phyloP scores from a whole-genome alignment of 176 grass and related monocot genomes.

The Otatea glauca region DNA sequence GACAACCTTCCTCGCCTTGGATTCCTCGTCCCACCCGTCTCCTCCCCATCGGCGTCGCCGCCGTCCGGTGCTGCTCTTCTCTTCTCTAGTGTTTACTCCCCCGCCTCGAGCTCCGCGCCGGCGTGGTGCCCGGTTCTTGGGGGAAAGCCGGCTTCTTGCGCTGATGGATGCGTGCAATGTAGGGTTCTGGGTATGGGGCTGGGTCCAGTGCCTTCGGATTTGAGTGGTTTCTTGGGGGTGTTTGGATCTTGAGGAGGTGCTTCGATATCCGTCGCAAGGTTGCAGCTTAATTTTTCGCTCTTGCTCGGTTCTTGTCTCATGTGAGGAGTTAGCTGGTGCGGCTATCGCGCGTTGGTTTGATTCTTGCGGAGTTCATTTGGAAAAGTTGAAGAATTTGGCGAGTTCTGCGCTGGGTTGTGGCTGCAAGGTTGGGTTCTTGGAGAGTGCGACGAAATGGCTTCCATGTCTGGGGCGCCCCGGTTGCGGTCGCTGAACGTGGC shows the following conservation, averaged over 20 bases:
- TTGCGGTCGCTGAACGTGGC: constrained; percentile 69
- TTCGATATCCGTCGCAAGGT: not conserved
- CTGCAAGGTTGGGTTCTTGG: constrained; percentile 19
- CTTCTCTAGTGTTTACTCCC: not conserved
- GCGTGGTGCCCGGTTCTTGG: not conserved
- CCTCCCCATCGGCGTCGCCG: not conserved
- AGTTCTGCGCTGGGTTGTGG: not conserved
- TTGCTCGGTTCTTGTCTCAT: not conserved
- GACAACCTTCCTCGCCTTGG: not conserved
- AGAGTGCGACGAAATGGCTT: constrained; percentile 31
- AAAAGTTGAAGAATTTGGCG: not conserved
- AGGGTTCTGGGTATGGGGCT: constrained; percentile 41
- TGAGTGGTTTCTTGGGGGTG: not conserved
- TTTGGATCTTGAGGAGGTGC: constrained; percentile 29
- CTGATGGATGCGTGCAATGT: not conserved
- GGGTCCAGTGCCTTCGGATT: not conserved
- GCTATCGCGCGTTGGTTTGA: constrained; percentile 23
- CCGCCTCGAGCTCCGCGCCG: not conserved
- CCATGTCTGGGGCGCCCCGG: constrained; percentile 82
- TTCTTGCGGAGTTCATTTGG: not conserved
- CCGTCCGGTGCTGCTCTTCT: not conserved
- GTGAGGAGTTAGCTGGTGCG: not conserved
- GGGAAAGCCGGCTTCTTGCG: not conserved
- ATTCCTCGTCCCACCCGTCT: not conserved
- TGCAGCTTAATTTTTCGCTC: not conserved